These are phyloP conservation scores for Silene latifolia DNA, from an alignment of 148 eudicot species.

Conservation along the genomic window DNA sequence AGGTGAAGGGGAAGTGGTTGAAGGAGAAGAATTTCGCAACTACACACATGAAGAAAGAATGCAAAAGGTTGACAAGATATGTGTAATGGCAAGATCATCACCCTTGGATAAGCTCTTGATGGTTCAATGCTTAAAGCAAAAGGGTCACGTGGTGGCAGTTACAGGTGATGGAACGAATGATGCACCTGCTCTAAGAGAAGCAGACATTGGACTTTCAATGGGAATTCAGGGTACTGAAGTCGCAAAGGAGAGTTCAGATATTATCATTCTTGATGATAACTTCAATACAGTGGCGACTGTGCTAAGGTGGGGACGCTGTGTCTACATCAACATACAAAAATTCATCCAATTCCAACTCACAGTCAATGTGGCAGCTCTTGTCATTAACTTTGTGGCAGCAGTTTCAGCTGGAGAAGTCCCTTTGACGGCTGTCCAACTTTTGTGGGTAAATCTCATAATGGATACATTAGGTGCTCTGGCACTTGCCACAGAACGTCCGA, in stretches of 20 bases:
- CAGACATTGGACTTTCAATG: conserved; percentile 85
- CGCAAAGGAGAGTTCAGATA: conserved; percentile 88
- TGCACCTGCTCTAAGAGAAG: conserved; percentile 85
- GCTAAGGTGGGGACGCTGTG: conserved; percentile 77
- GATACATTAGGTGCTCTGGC: conserved; percentile 85
- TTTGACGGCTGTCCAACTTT: conserved; percentile 63
- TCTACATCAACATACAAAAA: conserved; percentile 73
- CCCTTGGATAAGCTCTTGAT: conserved; percentile 81
- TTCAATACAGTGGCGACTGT: conserved; percentile 64
- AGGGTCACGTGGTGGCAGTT: conserved; percentile 82
- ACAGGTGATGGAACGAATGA: conserved; percentile 87
- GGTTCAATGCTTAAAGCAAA: conserved; percentile 75
- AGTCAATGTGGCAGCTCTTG: conserved; percentile 79
- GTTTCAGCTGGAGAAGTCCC: conserved; percentile 82
- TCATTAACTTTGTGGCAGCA: conserved; percentile 71
- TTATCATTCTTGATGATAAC: conserved; percentile 72
- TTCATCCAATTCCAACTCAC: conserved; percentile 88
- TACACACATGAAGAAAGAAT: conserved; percentile 60
- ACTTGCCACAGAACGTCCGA: conserved; percentile 75
- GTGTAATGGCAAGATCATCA: conserved; percentile 86
- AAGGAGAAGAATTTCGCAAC: conserved; percentile 64
- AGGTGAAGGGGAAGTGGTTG: conserved; percentile 51
- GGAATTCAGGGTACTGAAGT: conserved; percentile 87
- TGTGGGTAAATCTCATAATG: conserved; percentile 92
- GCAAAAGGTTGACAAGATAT: conserved; percentile 45